phyloP scores from a whole-genome alignment of 2,329 filamentous ascomycete genomes.

The Calonectria crousiana region DNA sequence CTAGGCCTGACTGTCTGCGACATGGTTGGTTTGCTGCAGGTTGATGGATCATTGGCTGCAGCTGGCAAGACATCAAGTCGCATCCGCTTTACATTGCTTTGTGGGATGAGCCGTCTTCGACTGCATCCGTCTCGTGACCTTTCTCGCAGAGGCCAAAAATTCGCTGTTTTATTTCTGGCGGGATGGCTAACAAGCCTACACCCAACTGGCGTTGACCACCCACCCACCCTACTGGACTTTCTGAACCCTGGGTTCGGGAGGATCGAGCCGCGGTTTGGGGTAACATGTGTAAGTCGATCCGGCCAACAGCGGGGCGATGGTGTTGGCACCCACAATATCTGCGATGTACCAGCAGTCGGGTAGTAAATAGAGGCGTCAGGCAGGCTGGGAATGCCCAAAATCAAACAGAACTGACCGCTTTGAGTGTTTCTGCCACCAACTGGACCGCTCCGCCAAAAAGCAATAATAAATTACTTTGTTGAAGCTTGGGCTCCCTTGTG shows the following conservation, averaged over 20 bases:
- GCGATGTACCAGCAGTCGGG: not conserved
- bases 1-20: not conserved
- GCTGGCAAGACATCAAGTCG: constrained; percentile 13
- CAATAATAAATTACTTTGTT: constrained; percentile 8
- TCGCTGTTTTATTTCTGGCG: not conserved
- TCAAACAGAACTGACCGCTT: not conserved
- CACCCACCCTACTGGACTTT: not conserved
- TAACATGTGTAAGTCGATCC: constrained; percentile 2
- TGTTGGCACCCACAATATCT: not conserved
- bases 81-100: not conserved
- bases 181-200: not conserved
- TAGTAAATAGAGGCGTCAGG: not conserved
- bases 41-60: constrained; percentile 7
- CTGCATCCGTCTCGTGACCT: not conserved
- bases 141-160: not conserved
- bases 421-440: not conserved
- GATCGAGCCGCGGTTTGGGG: constrained; percentile 5
- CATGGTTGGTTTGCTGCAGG: constrained; percentile 12
- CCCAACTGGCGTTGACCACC: not conserved
- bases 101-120: not conserved
- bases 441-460: not conserved
- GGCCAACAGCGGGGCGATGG: constrained; percentile 11
- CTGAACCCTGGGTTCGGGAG: constrained; percentile 10
- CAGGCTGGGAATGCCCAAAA: not conserved
- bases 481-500: not conserved